Conservation (phyloP, 2,329 filamentous ascomycete genomes). For the Ophiostoma triangulosporum region DNA sequence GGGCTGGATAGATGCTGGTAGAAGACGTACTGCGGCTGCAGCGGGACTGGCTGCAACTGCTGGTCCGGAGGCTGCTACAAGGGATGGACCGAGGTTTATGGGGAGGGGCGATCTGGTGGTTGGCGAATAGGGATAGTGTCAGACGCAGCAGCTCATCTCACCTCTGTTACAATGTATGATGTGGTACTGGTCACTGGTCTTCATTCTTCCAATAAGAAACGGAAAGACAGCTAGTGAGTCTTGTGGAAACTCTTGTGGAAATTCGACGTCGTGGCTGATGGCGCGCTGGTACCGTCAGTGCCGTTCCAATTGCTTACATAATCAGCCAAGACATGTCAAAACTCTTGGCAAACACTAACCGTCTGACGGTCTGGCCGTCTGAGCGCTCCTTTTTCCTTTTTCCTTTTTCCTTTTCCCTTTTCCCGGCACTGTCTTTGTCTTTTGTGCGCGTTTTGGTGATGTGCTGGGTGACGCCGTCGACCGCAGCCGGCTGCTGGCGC, state of each 20-base stretch:
- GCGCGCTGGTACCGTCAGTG: too few species aligned
- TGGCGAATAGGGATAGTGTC: too few species aligned
- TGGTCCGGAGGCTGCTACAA: not conserved
- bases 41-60: not conserved
- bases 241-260: too few species aligned
- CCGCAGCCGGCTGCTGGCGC: not conserved
- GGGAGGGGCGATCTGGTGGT: not conserved
- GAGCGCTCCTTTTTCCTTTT: too few species aligned
- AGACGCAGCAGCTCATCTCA: too few species aligned
- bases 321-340: too few species aligned
- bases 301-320: too few species aligned
- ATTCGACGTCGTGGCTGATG: too few species aligned
- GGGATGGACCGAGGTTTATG: not conserved
- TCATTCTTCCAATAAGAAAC: too few species aligned
- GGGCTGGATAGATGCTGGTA: not conserved
- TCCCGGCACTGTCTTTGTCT: slow-evolving; percentile 1
- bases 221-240: not conserved
- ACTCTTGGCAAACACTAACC: too few species aligned
- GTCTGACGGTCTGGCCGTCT: too few species aligned
- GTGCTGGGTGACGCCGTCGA: slow-evolving; percentile 32
- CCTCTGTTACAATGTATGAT: not conserved
- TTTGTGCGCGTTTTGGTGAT: slow-evolving; percentile 26
- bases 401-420: too few species aligned
- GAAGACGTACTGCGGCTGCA: not conserved
- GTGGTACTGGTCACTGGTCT: not conserved